Evolutionary conservation across 2,329 filamentous ascomycete genomes (phyloP), one percentile per base, ranked within the genome.

Genomic region (Nemania sp.): DNA sequence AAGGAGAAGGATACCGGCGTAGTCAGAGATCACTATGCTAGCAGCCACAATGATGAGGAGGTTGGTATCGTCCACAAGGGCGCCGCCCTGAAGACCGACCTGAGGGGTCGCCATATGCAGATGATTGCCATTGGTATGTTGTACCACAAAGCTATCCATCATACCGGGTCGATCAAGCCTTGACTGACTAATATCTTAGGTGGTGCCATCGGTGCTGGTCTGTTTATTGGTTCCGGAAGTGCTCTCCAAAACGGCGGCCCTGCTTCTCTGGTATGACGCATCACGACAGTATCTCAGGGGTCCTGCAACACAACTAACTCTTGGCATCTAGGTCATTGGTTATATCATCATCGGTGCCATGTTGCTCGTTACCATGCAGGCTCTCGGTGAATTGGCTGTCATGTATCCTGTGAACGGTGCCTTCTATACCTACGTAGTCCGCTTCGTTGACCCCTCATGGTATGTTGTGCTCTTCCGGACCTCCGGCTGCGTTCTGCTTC

Each of bases 191-290:
- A 22, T n/a, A 9, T 14, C 24, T 50, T 31, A 74, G 73, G 73
- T 48, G 75, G 74, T 64, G 71, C 75, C 12, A 76, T 77, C 42
- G 74, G 75, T 53, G 74, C 74, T 59, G 87, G 88, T 74, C 77
- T 90, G 8, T 90, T 90, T 68, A 84, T 91, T 54, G 82, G 85
- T 42, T 86, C 85, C 2, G 86, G 85, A 43, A 69, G 68, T 37
- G 84, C 84, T 30, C 72, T 89, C 47, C 73, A 77, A 20, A 74
- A 69, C n/a, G 86, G 84, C 64, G 86, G 86, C 22, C 86, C 86
- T 14, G 74, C 70, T 2, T 62, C 73, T 7, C 64, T 78, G 57
- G 65, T 70, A 65, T 26, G 73, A 70, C 23, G 11, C 26, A 31
- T 11, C 34, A 17, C 5, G 19, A 3, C 17, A 11, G 40, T 33